phyloP scores from a whole-genome alignment of 1,284 basidiomycete species.

The Leccinum proximum region DNA sequence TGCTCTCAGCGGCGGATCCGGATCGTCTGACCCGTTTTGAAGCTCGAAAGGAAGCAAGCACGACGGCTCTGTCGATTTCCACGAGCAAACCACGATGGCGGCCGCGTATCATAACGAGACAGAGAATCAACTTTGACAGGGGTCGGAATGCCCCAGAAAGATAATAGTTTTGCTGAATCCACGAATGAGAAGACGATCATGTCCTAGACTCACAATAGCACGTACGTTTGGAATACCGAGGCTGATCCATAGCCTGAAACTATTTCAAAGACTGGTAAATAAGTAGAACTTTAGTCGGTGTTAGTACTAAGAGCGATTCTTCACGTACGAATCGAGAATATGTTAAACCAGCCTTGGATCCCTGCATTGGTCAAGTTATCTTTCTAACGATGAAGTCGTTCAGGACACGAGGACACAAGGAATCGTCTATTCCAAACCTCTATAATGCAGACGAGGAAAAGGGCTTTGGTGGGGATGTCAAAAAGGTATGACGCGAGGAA shows the following conservation, averaged over 20 bases:
- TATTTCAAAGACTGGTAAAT: constrained; percentile 70
- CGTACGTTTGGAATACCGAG: constrained; percentile 61
- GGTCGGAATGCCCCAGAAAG: constrained; percentile 78
- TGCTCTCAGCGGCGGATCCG: constrained; percentile 1
- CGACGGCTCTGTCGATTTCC: constrained; percentile 86
- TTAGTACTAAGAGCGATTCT: not conserved
- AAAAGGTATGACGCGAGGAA: not conserved
- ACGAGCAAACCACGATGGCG: constrained; percentile 88
- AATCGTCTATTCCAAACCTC: constrained; percentile 52
- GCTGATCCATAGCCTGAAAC: constrained; percentile 91
- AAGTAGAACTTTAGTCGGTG: not conserved
- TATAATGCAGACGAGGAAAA: constrained; percentile 85
- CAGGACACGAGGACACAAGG: not conserved
- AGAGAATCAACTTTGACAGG: constrained; percentile 86
- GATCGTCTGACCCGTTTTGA: constrained; percentile 19
- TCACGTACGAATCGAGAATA: constrained; percentile 68
- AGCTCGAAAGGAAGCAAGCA: constrained; percentile 62
- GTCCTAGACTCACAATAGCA: not conserved
- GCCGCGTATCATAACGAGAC: constrained; percentile 89
- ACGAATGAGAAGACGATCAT: constrained; percentile 3
- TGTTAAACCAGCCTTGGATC: constrained; percentile 69
- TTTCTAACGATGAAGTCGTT: constrained; percentile 39
- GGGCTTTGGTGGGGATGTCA: constrained; percentile 39
- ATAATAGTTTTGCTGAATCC: constrained; percentile 65
- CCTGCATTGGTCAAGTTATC: constrained; percentile 50